Percentiles rank a stretch among this genome's conserved stretches.
Evolutionary conservation across 805 yeast species (phyloP).

Genomic region (Peterozyma toletana): DNA sequence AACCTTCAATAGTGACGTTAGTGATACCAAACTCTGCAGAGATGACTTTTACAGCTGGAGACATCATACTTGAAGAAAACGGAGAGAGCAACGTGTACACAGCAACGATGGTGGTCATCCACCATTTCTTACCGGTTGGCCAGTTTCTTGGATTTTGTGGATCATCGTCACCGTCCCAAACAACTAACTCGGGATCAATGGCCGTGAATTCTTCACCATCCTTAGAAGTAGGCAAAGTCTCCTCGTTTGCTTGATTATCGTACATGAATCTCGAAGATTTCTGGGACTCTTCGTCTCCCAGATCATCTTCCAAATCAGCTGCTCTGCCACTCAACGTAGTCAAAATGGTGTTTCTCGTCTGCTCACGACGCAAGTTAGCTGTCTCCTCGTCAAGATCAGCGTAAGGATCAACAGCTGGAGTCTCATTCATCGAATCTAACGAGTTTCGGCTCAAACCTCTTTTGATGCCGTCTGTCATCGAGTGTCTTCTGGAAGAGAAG

Average conservation of each 20-base stretch:
- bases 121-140: slow-evolving; percentile 33
- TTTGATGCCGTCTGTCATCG: no score
- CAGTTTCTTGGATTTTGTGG: slow-evolving; percentile 60
- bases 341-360: slow-evolving; percentile 36
- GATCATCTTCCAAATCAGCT: slow-evolving; percentile 9
- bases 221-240: slow-evolving; percentile 21
- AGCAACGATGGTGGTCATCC: slow-evolving; percentile 40
- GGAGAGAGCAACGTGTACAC: slow-evolving; percentile 54
- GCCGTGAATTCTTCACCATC: slow-evolving; percentile 47
- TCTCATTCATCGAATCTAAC: no score
- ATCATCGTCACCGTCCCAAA: slow-evolving; percentile 62
- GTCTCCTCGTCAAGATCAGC: slow-evolving; percentile 24
- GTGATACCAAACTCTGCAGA: slow-evolving; percentile 35
- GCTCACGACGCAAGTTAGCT: slow-evolving; percentile 32
- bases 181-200: slow-evolving; percentile 59
- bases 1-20: slow-evolving; percentile 33
- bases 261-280: not conserved
- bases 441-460: no score
- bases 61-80: slow-evolving; percentile 52
- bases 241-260: slow-evolving; percentile 3
- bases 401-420: slow-evolving; percentile 3
- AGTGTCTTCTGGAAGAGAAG: no score
- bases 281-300: no score
- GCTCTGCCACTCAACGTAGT: slow-evolving; percentile 25
- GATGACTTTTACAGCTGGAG: slow-evolving; percentile 52